Evolutionary conservation across 805 yeast genomes (phyloP).

Genomic region (Isabelozyma gotoi): DNA sequence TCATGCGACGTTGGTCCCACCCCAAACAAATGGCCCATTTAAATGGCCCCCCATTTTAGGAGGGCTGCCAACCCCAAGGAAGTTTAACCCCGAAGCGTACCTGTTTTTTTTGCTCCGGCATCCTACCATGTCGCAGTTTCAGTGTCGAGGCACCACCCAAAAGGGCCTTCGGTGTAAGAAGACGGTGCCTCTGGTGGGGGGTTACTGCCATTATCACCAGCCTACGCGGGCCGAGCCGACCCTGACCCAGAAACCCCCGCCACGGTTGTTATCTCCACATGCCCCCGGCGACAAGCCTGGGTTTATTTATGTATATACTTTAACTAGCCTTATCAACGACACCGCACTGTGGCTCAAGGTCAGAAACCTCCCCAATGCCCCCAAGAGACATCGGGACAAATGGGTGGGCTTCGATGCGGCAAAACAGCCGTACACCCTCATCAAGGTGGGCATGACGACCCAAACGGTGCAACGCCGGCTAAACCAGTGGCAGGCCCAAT

Average conservation of each 20-base stretch:
- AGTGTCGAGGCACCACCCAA: slow-evolving; percentile 43
- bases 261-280: neutral
- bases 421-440: slow-evolving; percentile 35
- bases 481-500: slow-evolving; percentile 53
- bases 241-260: neutral
- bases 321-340: slow-evolving; percentile 33
- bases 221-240: neutral
- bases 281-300: slow-evolving; percentile 25
- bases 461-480: slow-evolving; percentile 42
- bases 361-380: slow-evolving; percentile 23
- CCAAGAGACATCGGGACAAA: slow-evolving; percentile 15
- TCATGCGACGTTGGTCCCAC: too few relatives aligned
- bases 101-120: neutral
- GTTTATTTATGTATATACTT: slow-evolving; percentile 51
- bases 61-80: too few relatives aligned
- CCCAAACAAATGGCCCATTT: too few relatives aligned
- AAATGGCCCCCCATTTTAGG: too few relatives aligned
- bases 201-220: slow-evolving; percentile 36
- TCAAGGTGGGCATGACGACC: slow-evolving; percentile 57
- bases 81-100: too few relatives aligned
- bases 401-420: slow-evolving; percentile 37
- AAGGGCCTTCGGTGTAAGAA: slow-evolving; percentile 42
- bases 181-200: slow-evolving; percentile 5
- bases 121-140: slow-evolving; percentile 9
- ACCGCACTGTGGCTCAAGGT: slow-evolving; percentile 37